Evolutionary conservation across 179 eudicot genomes (phyloP), one percentile per base, ranked within the genome.

Genomic region (Spinacia oleracea): DNA sequence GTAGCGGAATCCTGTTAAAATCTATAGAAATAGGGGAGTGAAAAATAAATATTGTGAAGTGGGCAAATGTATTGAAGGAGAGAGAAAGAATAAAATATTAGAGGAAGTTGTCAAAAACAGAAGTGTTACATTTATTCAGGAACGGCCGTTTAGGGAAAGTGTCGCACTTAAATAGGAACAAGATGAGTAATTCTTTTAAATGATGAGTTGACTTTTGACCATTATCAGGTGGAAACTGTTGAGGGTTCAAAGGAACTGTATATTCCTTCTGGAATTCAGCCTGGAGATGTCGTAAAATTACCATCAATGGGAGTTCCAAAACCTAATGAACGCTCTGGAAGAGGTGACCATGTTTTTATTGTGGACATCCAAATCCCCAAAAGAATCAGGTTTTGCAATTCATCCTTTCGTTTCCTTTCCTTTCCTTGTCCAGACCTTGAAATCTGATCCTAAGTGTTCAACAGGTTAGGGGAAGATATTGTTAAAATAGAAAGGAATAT

Each of bases 331-430:
- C 89, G 83, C 72, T 91, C 88, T 56, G 80, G 72, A 64, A 87
- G 97, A 79, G 98, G 98, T 43, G 93, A 93, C 87, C 98, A 95
- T 86, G 84, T 88, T 56, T 91, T 95, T 79, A 75, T 88, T 73
- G 97, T 93, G 75, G 88, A 85, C 64, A 89, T 95, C 71, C 85
- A 73, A 79, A 91, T 95, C 77, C 98, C 98, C 27, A 89, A 86
- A 81, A 62, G 68, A 66, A 76, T 90, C 86, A 95, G 98, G 98
- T 94, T 74, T n/a, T 27, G n/a, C 34, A 48, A 74, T 56, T 32
- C 35, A 58, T 56, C 27, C n/a, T 45, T 34, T 72, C 73, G n/a
- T n/a, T n/a, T n/a, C n/a, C n/a, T n/a, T n/a, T n/a, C n/a, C 11
- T 35, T 25, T 56, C 45, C 40, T 65, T 27, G 9, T 62, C 55